Conservation (phyloP, 768 basidiomycete species). For the Cyclocybe cylindracea region DNA sequence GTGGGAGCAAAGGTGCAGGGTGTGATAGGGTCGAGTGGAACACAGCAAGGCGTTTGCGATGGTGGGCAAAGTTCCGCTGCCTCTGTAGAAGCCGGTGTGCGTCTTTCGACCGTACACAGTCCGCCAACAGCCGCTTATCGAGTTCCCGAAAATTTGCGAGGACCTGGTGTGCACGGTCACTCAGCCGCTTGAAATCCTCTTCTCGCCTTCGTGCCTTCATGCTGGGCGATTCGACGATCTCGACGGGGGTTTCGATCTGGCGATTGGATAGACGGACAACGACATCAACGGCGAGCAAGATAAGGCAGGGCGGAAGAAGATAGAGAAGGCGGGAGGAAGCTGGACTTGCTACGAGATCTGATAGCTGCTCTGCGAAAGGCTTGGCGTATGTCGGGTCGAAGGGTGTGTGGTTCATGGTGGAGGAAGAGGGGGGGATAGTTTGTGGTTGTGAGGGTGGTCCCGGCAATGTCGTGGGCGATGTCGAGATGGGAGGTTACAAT, state of each 20-base stretch:
- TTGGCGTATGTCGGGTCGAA: slow-evolving; percentile 1
- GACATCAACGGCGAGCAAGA: slow-evolving; percentile 34
- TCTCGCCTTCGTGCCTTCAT: not conserved
- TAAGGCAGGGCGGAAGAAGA: slow-evolving; percentile 32
- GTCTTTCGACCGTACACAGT: slow-evolving; percentile 16
- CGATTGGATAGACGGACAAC: slow-evolving; percentile 20
- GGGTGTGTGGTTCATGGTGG: not conserved
- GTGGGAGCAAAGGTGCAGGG: slow-evolving; percentile 1
- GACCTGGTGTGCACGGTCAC: slow-evolving; percentile 24
- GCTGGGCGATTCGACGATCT: slow-evolving; percentile 18
- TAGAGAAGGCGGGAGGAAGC: slow-evolving; percentile 28
- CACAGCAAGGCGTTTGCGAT: slow-evolving; percentile 21
- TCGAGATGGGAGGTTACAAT: not conserved
- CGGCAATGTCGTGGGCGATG: too few relatives aligned
- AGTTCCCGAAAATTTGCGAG: slow-evolving; percentile 29
- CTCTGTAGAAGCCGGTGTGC: slow-evolving; percentile 21
- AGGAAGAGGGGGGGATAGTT: not conserved
- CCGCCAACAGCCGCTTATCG: slow-evolving; percentile 23
- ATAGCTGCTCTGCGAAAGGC: slow-evolving; percentile 11
- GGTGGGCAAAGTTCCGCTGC: slow-evolving; percentile 24
- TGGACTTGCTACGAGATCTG: slow-evolving; percentile 14
- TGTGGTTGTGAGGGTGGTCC: not conserved
- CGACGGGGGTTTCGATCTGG: slow-evolving; percentile 3
- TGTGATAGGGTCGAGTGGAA: slow-evolving; percentile 4
- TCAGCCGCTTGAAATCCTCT: slow-evolving; percentile 17